phyloP scores from a whole-genome alignment of 495 filamentous ascomycete species.

The Aspergillus kassunensis region DNA sequence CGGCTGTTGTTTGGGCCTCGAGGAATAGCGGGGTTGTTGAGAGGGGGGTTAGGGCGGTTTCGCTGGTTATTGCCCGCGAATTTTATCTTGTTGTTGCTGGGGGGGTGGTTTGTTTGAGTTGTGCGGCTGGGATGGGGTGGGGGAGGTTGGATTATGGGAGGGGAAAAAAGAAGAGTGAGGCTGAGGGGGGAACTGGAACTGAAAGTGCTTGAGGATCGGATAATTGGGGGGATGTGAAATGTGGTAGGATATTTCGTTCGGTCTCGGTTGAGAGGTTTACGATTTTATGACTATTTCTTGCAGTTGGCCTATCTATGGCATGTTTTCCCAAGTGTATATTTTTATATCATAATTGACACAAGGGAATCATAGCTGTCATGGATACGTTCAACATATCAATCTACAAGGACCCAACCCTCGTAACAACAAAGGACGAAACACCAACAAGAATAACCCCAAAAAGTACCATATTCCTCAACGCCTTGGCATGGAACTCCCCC shows the following conservation, averaged over 20 bases:
- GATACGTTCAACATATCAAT: not conserved
- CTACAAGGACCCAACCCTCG: not conserved
- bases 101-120: conserved; percentile 9
- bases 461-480: conserved; percentile 17
- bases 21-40: not conserved
- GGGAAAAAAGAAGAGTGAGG: not conserved
- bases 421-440: not conserved
- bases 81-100: conserved; percentile 11
- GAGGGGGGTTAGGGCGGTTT: conserved; percentile 4
- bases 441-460: not conserved
- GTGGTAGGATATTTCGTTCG: too few species aligned
- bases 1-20: conserved; percentile 5
- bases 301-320: too few species aligned
- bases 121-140: conserved; percentile 6
- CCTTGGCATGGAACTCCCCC: conserved; percentile 9
- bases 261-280: too few species aligned
- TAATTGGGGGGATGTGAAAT: too few species aligned
- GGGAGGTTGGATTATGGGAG: conserved; percentile 12
- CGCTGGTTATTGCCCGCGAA: conserved; percentile 7
- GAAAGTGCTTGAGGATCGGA: too few species aligned
- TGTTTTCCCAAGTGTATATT: too few species aligned
- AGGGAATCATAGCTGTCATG: too few species aligned
- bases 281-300: too few species aligned
- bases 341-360: too few species aligned
- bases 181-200: too few species aligned